phyloP scores from a whole-genome alignment of 495 filamentous ascomycete genomes.

The Penicillium odoratum region DNA sequence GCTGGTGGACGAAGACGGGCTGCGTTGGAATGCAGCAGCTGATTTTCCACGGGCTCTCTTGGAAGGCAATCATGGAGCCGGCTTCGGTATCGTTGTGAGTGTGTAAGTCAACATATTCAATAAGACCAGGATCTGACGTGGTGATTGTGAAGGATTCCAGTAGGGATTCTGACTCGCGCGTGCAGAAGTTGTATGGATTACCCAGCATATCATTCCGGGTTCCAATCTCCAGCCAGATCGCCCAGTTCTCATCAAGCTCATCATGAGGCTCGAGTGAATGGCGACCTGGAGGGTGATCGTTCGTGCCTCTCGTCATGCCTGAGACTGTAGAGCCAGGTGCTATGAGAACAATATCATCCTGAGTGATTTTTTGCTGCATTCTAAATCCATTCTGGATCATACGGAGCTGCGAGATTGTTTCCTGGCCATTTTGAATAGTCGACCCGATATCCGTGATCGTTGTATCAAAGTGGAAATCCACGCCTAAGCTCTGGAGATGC shows the following conservation, averaged over 20 bases:
- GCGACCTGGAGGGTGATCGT: conserved; percentile 21
- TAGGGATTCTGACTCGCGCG: conserved; percentile 25
- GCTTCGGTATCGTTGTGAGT: conserved; percentile 2
- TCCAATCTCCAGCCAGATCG: conserved; percentile 17
- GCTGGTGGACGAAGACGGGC: conserved; percentile 35
- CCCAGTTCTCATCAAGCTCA: conserved; percentile 32
- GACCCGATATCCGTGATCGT: conserved; percentile 1
- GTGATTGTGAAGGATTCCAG: conserved; percentile 43
- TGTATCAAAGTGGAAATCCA: conserved; percentile 39
- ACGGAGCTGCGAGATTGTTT: background rate
- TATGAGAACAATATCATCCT: conserved; percentile 33
- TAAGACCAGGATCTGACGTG: conserved; percentile 15
- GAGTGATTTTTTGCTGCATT: conserved; percentile 11
- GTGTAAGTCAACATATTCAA: conserved; percentile 21
- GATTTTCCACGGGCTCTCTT: conserved; percentile 37
- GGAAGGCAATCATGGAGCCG: conserved; percentile 28
- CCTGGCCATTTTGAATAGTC: conserved; percentile 3
- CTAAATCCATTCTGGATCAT: conserved; percentile 6
- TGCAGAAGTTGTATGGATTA: conserved; percentile 37
- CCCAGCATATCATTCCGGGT: conserved; percentile 19
- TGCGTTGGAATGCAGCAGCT: conserved; percentile 34
- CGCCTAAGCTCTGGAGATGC: conserved; percentile 38
- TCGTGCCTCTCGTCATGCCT: conserved; percentile 26
- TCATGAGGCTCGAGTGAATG: conserved; percentile 25
- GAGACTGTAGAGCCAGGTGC: conserved; percentile 31